These are phyloP conservation scores for Purpureocillium takamizusanense DNA, from an alignment of 2,329 filamentous ascomycete genomes.

Conservation along the genomic window DNA sequence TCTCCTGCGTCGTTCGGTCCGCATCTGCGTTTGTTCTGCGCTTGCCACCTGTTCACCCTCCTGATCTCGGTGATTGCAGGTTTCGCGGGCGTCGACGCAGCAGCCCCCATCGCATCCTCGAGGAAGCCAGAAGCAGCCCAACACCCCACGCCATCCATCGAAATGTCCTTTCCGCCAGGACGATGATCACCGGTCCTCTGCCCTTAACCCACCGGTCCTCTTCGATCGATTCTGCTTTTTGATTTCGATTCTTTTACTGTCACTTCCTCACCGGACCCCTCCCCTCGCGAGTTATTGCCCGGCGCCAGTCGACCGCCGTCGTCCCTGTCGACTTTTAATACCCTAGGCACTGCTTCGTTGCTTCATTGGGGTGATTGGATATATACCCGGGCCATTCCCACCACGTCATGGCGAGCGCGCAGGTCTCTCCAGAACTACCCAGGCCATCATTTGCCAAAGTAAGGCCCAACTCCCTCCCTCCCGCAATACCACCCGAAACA, in stretches of 20 bases:
- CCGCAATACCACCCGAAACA: slow-evolving; percentile 1
- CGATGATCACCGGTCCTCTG: slow-evolving; percentile 46
- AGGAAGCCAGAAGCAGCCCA: too few species aligned
- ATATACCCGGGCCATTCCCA: slow-evolving; percentile 9
- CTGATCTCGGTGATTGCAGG: too few species aligned
- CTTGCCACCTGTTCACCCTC: too few species aligned
- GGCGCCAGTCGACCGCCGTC: slow-evolving; percentile 1
- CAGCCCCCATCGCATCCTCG: too few species aligned
- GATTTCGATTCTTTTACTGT: slow-evolving; percentile 31
- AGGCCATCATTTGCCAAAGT: slow-evolving; percentile 74
- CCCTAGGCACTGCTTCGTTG: slow-evolving; percentile 8
- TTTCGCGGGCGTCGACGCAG: too few species aligned
- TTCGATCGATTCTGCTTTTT: slow-evolving; percentile 46
- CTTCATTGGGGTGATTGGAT: slow-evolving; percentile 11
- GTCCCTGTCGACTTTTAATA: slow-evolving; percentile 6
- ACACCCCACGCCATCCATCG: background rate
- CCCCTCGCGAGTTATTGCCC: slow-evolving; percentile 2
- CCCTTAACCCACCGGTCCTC: slow-evolving; percentile 39
- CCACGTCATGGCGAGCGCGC: slow-evolving; percentile 35
- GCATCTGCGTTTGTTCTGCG: background rate
- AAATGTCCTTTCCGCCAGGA: slow-evolving; percentile 32
- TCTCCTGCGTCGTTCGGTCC: background rate
- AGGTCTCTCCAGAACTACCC: slow-evolving; percentile 35
- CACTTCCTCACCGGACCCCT: slow-evolving; percentile 15
- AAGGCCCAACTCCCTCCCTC: slow-evolving; percentile 12